phyloP scores from a whole-genome alignment of 1,284 basidiomycete species.

The Marasmius sp. region DNA sequence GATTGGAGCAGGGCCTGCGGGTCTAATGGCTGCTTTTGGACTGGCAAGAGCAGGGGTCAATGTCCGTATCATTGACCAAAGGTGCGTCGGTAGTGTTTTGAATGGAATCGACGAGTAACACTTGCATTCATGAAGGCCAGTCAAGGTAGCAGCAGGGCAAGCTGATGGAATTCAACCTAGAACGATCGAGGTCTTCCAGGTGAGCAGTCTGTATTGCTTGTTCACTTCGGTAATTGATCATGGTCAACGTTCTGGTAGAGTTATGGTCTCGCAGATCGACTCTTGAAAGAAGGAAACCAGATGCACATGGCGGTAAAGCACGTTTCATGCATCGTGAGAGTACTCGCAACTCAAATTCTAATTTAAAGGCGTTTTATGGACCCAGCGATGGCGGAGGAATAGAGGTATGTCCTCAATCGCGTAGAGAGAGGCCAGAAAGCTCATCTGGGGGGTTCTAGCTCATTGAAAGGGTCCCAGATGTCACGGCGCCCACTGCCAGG shows the following conservation, averaged over 20 bases:
- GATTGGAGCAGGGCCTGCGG: conserved; percentile 58
- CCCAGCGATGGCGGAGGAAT: conserved; percentile 61
- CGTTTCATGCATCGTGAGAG: neutral
- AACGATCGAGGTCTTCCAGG: conserved; percentile 78
- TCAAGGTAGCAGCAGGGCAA: conserved; percentile 64
- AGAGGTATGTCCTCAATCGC: conserved; percentile 36
- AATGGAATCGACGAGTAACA: neutral
- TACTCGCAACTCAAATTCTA: neutral
- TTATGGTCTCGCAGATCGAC: conserved; percentile 67
- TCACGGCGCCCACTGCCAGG: conserved; percentile 56
- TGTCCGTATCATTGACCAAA: conserved; percentile 66
- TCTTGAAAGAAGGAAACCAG: conserved; percentile 65
- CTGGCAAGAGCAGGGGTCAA: conserved; percentile 59
- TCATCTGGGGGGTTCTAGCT: conserved; percentile 36
- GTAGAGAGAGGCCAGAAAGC: neutral
- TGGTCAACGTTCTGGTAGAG: conserved; percentile 40
- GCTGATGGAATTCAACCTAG: conserved; percentile 80
- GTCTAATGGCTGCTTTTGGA: conserved; percentile 64
- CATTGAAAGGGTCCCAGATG: conserved; percentile 57
- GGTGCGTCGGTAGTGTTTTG: conserved; percentile 34
- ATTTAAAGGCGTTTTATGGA: conserved; percentile 69
- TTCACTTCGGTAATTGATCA: neutral
- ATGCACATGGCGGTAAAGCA: conserved; percentile 64
- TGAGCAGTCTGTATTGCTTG: conserved; percentile 18
- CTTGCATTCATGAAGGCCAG: conserved; percentile 38